Evolutionary conservation across 306 rosid genomes (phyloP).

Genomic region (Biancaea sappan): DNA sequence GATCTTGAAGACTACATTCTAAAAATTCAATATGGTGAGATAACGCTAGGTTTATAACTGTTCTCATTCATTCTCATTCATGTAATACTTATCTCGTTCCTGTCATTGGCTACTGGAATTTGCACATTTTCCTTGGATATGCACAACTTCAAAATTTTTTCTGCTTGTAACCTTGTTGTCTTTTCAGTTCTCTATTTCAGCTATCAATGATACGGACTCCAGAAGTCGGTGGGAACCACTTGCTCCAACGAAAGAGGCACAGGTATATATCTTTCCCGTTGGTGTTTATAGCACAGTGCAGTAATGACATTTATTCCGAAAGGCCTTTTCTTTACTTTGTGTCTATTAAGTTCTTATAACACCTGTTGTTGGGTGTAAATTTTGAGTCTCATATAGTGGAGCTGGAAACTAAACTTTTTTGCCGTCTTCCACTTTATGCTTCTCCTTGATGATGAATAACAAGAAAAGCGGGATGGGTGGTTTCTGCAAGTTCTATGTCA

Average conservation of each 20-base stretch:
- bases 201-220: slow-evolving; percentile 87
- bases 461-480: background rate
- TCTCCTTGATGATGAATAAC: background rate
- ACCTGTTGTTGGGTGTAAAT: background rate
- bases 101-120: slow-evolving; percentile 25
- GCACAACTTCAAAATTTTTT: background rate
- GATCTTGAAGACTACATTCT: slow-evolving; percentile 10
- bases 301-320: background rate
- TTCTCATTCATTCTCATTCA: slow-evolving; percentile 9
- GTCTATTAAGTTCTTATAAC: background rate
- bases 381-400: background rate
- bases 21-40: slow-evolving; percentile 36
- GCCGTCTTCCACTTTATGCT: background rate
- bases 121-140: background rate
- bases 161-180: background rate
- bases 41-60: background rate
- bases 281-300: background rate
- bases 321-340: background rate
- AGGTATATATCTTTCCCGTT: slow-evolving; percentile 48
- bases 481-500: background rate
- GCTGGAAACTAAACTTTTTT: background rate
- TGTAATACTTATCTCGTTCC: background rate
- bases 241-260: slow-evolving; percentile 98
- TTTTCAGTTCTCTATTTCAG: slow-evolving; percentile 87
- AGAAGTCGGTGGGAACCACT: slow-evolving; percentile 86